Conservation (phyloP, 305 asterid species). For the Coffea humblotiana region DNA sequence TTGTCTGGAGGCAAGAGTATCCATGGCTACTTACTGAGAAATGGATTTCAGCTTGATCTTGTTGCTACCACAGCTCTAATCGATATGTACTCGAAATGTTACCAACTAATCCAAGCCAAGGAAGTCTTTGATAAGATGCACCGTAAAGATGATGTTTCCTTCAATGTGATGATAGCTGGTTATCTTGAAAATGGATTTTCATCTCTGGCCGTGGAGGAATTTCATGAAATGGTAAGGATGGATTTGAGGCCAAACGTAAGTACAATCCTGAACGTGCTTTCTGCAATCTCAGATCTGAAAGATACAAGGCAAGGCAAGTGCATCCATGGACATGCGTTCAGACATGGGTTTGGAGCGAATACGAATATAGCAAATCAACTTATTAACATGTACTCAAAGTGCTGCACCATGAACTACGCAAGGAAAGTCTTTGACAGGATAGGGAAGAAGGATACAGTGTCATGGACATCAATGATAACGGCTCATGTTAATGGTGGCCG, state of each 20-base stretch:
- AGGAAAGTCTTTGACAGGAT: conserved; percentile 34
- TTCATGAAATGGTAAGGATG: conserved; percentile 33
- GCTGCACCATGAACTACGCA: conserved; percentile 32
- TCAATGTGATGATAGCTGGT: conserved; percentile 54
- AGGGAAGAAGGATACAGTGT: conserved; percentile 36
- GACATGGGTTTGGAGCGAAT: conserved; percentile 41
- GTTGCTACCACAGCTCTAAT: conserved; percentile 49
- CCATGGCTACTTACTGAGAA: conserved; percentile 41
- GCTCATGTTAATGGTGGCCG: conserved; percentile 35
- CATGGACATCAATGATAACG: conserved; percentile 57
- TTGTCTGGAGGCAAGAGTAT: conserved; percentile 47
- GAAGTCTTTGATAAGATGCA: conserved; percentile 31
- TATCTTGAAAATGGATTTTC: conserved; percentile 40
- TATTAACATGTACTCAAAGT: conserved; percentile 38
- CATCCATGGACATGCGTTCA: conserved; percentile 45
- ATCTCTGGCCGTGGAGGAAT: conserved; percentile 33
- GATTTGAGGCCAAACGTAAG: conserved; percentile 36
- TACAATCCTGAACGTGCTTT: conserved; percentile 43
- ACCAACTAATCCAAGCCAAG: conserved; percentile 37
- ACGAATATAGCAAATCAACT: conserved; percentile 46
- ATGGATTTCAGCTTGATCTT: conserved; percentile 40
- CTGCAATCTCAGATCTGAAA: conserved; percentile 36
- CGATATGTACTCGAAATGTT: conserved; percentile 53
- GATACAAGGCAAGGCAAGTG: conserved; percentile 30
- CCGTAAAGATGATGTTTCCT: conserved; percentile 42